These are phyloP conservation scores for Linnemannia hyalina DNA, from an alignment of 192 early-diverging fungal species.

Conservation along the genomic window DNA sequence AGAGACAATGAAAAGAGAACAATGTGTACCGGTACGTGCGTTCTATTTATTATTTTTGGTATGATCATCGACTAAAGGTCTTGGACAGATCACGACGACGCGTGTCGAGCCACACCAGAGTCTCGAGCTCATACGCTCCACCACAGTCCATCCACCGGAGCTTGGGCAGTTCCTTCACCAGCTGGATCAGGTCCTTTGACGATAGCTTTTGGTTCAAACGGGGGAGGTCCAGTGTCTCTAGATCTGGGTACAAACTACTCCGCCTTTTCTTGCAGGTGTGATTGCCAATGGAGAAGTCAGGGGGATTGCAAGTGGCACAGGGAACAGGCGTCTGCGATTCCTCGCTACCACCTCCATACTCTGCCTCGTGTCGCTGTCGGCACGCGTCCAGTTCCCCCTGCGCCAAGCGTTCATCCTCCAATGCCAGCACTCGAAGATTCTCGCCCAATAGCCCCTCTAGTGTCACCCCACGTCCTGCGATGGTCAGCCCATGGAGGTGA, in stretches of 20 bases:
- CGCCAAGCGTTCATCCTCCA: background rate
- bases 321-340: too few relatives aligned
- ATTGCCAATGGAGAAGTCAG: background rate
- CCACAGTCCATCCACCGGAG: slow-evolving; percentile 11
- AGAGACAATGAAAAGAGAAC: too few relatives aligned
- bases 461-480: background rate
- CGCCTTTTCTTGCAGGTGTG: background rate
- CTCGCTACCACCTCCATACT: too few relatives aligned
- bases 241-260: background rate
- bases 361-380: background rate
- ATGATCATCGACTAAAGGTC: background rate
- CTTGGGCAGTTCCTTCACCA: background rate
- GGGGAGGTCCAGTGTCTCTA: background rate
- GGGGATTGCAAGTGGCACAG: background rate
- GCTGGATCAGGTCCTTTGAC: background rate
- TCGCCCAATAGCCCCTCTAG: background rate
- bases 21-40: too few relatives aligned
- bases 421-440: background rate
- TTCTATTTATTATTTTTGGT: background rate
- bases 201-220: background rate
- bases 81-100: background rate
- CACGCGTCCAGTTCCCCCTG: background rate
- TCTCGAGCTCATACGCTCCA: slow-evolving; percentile 2
- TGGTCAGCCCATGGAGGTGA: background rate
- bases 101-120: slow-evolving; percentile 9